Evolutionary conservation across 2,329 filamentous ascomycete species (phyloP).

Genomic region (Fusarium pseudonygamai): DNA sequence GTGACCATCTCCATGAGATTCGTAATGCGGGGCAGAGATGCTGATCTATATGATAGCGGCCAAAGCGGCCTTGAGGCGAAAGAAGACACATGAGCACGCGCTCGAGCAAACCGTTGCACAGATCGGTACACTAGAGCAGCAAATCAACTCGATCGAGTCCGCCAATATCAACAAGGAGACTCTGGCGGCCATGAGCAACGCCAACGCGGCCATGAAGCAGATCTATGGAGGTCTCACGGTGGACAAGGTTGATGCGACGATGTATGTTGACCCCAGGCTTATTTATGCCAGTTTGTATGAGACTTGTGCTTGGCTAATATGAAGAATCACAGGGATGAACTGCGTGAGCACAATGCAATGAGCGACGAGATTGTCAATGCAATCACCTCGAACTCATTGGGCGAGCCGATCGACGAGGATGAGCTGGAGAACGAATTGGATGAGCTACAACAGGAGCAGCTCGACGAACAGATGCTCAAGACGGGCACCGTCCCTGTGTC

Average conservation of each 20-base stretch:
- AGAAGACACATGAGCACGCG: conserved; percentile 93
- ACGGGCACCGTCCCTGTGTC: conserved; percentile 85
- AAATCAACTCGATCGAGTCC: conserved; percentile 96
- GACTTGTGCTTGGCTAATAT: conserved; percentile 44
- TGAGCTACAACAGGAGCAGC: conserved; percentile 85
- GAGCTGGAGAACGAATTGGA: conserved; percentile 90
- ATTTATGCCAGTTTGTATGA: not conserved
- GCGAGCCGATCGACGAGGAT: conserved; percentile 80
- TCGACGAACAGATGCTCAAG: conserved; percentile 94
- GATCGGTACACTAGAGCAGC: conserved; percentile 91
- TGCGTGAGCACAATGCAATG: conserved; percentile 91
- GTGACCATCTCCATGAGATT: conserved; percentile 43
- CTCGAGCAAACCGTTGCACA: conserved; percentile 90
- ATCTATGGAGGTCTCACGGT: conserved; percentile 92
- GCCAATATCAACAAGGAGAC: conserved; percentile 99
- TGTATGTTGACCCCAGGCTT: conserved; percentile 68
- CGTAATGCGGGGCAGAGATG: conserved; percentile 24
- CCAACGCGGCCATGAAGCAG: conserved; percentile 87
- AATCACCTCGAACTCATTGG: conserved; percentile 76
- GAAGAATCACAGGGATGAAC: conserved; percentile 76
- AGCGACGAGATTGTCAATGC: conserved; percentile 92
- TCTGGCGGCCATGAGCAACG: conserved; percentile 90
- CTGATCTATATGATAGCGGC: conserved; percentile 69
- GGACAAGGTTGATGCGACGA: conserved; percentile 93
- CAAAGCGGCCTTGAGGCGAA: conserved; percentile 88